Evolutionary conservation across 495 filamentous ascomycete genomes (phyloP), one percentile per base, ranked within the genome.

Genomic region (Cryomyces antarcticus): DNA sequence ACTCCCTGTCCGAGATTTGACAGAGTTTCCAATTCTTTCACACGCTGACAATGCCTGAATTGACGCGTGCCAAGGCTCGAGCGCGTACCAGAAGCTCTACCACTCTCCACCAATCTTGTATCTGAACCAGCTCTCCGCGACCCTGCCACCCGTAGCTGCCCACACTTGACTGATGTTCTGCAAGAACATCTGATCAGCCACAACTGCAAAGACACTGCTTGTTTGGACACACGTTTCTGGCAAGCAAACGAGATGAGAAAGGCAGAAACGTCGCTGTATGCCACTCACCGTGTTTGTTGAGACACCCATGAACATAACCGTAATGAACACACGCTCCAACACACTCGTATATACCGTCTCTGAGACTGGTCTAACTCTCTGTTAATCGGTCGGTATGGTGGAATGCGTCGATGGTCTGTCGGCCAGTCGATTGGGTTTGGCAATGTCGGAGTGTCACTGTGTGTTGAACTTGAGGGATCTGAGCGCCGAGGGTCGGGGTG

Each of bases 21-120:
- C 17, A 24, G 17, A 1, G 17, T 24, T 24, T 24, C 17, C 2
- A 24, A 24, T 24, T 2, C 17, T 24, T 24, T 2, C 17, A 24
- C 17, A 24, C 17, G 17, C 17, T 24, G 17, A 24, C 17, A 24
- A 24, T 24, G 17, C 17, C 17, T 2, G 17, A 24, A 24, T 1
- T 24, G 17, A 24, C 17, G 17, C 17, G 17, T 2, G 1, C 17
- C 17, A 24, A 24, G 17, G 17, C 17, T 24, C 17, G 17, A 24
- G 2, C 17, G 17, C 17, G 17, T 24, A 24, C 17, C 17, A 24
- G 17, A 24, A 24, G 17, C 17, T 24, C 57, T 50, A 72, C 51
- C 59, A 68, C 46, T 72, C 69, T 5, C 67, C 66, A 5, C 69
- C 68, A 42, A 72, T 54, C 27, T 68, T 62, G 49, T 65, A 61